Percentiles rank a stretch among this genome's conserved stretches.
Evolutionary conservation across 495 filamentous ascomycete species (phyloP).

Genomic region (Penicillium maclennaniae): DNA sequence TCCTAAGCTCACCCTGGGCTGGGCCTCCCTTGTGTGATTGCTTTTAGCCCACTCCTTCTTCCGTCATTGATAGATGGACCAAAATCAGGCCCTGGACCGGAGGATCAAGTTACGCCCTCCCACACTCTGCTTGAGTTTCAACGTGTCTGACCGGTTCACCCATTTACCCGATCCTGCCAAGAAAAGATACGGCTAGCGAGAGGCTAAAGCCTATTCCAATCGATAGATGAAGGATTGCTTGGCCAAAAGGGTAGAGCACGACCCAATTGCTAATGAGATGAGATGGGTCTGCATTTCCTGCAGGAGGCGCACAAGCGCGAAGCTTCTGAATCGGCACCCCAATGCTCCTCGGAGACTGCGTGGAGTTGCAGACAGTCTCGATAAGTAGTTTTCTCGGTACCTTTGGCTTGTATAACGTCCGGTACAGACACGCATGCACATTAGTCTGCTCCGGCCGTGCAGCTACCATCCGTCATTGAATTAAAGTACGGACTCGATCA

Average conservation of each 20-base stretch:
- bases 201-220: background rate
- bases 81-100: constrained; percentile 5
- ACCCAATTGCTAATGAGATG: background rate
- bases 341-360: constrained; percentile 15
- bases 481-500: constrained; percentile 11
- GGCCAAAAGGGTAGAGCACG: background rate
- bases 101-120: constrained; percentile 1
- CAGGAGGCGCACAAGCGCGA: constrained; percentile 1
- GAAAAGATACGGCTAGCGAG: background rate
- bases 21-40: background rate
- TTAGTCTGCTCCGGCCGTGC: background rate
- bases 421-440: background rate
- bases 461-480: constrained; percentile 8
- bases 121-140: background rate
- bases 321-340: constrained; percentile 11
- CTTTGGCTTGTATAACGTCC: background rate
- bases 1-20: background rate
- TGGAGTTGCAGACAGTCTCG: constrained; percentile 5
- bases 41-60: background rate
- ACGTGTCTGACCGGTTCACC: background rate
- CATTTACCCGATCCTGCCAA: background rate
- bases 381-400: background rate
- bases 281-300: background rate
- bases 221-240: background rate
- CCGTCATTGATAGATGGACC: background rate